Conservation (phyloP, 345 rosid species). For the Eucalyptus grandis region DNA sequence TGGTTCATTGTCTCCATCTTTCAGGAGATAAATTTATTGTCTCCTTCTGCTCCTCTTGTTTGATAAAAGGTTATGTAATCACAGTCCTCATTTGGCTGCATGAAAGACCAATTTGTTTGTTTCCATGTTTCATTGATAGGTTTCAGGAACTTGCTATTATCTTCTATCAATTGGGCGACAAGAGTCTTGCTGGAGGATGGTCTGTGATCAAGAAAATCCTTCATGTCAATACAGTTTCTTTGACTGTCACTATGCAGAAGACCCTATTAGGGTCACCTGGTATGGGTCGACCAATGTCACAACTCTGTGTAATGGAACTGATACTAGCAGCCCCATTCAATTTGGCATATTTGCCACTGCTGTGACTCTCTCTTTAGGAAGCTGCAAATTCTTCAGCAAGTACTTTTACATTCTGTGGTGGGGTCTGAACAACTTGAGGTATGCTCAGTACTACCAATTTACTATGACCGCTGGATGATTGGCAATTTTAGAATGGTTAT, state of each 20-base stretch:
- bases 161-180: slow-evolving; percentile 18
- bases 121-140: background rate
- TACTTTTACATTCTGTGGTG: slow-evolving; percentile 31
- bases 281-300: slow-evolving; percentile 7
- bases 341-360: background rate
- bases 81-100: background rate
- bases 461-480: background rate
- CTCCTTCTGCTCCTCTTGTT: background rate
- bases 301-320: slow-evolving; percentile 7
- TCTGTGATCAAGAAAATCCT: slow-evolving; percentile 6
- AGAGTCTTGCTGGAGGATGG: slow-evolving; percentile 19
- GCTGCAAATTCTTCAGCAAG: slow-evolving; percentile 11
- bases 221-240: slow-evolving; percentile 6
- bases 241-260: slow-evolving; percentile 6
- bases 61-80: background rate
- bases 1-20: background rate
- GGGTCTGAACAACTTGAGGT: slow-evolving; percentile 38
- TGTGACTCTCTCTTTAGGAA: background rate
- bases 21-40: background rate
- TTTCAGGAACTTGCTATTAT: slow-evolving; percentile 29
- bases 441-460: background rate
- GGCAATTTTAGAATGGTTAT: background rate
- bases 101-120: background rate
- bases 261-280: slow-evolving; percentile 1
- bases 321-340: background rate